Conservation (phyloP, 2,329 filamentous ascomycete species). For the Colletotrichum truncatum region DNA sequence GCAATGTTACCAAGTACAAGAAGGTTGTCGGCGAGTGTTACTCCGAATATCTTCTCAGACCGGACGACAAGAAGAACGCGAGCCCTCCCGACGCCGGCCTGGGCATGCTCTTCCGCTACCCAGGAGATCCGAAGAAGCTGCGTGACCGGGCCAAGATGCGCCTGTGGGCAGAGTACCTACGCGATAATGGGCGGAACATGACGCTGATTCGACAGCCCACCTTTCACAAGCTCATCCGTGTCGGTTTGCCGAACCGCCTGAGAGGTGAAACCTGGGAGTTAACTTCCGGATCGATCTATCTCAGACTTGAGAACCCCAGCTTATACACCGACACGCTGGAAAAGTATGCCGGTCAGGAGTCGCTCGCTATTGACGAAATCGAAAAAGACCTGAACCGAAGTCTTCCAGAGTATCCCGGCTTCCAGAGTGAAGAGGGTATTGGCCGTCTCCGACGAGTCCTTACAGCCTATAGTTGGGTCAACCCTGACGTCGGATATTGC, state of each 20-base stretch:
- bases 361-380: conserved; percentile 97
- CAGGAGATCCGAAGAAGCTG: conserved; percentile 92
- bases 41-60: conserved; percentile 81
- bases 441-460: conserved; percentile 87
- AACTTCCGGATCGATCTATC: conserved; percentile 88
- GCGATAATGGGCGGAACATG: conserved; percentile 93
- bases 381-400: conserved; percentile 98
- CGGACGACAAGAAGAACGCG: conserved; percentile 68
- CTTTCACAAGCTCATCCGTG: conserved; percentile 96
- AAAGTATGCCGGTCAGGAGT: conserved; percentile 86
- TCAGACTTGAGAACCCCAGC: conserved; percentile 85
- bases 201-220: conserved; percentile 95
- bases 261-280: conserved; percentile 97
- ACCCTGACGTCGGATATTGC: conserved; percentile 95
- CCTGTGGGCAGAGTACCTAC: conserved; percentile 94
- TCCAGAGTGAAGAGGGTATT: conserved; percentile 96
- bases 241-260: conserved; percentile 91
- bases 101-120: conserved; percentile 92
- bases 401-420: conserved; percentile 95
- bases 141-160: conserved; percentile 97
- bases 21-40: conserved; percentile 86
- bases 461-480: conserved; percentile 97
- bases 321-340: conserved; percentile 85
- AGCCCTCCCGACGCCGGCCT: conserved; percentile 90
- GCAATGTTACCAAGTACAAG: conserved; percentile 86